Evolutionary conservation across 2,329 filamentous ascomycete species (phyloP), one percentile per base, ranked within the genome.

Genomic region (Aureobasidium subglaciale): DNA sequence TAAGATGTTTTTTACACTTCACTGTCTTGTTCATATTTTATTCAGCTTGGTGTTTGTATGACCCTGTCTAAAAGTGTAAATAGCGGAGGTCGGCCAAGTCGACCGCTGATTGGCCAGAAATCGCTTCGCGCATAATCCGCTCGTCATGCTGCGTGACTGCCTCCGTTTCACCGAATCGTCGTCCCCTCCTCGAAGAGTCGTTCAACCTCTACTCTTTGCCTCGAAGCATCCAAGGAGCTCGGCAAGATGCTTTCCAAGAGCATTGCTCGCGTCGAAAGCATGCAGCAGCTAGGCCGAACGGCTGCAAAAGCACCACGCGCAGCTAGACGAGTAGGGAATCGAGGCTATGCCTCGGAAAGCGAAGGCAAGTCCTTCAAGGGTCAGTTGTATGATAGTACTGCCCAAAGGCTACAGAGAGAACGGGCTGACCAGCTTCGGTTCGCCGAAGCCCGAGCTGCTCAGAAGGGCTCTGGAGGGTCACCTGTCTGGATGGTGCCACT

Each of bases 371-470:
- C 78, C 50, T 85, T 85, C 70, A 79, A 81, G 64, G 75, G 76
- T 30, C 82, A 85, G 65, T 63, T 86, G 41, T 84, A 82, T 60
- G 79, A 84, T 64, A 84, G 80, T 60, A 83, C 82, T 13, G 70
- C 76, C 37, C 75, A 81, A 62, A 75, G 83, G 40, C 65, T 85
- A 58, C 72, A 79, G 65, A 75, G 78, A 48, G 83, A 85, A 63
- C 75, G 78, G 54, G 78, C 75, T 22, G 78, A 83, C 63, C 78
- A 83, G 63, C 71, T 74, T 30, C 68, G 75, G 40, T 80, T 75
- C 61, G 72, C 76, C 4, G 68, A 71, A 55, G 58, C 65, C 18
- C 60, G 68, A 38, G 66, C 65, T 54, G 58, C 62, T 30, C 59
- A 65, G 58, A 66, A 66, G 56, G 59, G 62, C 18, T 52, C 62